Conservation (phyloP, 768 basidiomycete genomes). For the Leccinum subgranulosum region DNA sequence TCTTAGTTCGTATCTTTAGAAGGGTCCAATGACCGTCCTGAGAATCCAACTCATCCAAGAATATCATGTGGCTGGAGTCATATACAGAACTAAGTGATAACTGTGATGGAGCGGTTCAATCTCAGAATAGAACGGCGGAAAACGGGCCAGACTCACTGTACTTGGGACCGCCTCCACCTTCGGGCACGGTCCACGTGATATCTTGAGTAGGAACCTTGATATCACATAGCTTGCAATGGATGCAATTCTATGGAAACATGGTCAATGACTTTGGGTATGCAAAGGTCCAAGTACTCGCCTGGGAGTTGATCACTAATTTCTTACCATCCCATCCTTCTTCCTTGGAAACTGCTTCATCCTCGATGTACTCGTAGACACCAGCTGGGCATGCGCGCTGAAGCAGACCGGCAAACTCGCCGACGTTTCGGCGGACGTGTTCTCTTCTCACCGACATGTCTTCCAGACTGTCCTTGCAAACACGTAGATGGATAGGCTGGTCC, state of each 20-base stretch:
- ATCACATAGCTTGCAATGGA: constrained; percentile 94
- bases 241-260: constrained; percentile 61
- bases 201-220: constrained; percentile 97
- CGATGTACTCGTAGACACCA: constrained; percentile 94
- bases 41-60: background rate
- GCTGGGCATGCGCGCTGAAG: constrained; percentile 92
- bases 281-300: constrained; percentile 46
- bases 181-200: constrained; percentile 95
- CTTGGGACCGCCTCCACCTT: constrained; percentile 95
- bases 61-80: background rate
- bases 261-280: background rate
- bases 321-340: constrained; percentile 72
- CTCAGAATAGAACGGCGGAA: background rate
- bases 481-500: constrained; percentile 88
- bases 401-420: constrained; percentile 78
- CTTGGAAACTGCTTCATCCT: constrained; percentile 51
- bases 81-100: constrained; percentile 16
- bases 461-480: constrained; percentile 45
- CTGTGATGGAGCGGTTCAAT: background rate
- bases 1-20: background rate
- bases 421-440: constrained; percentile 74
- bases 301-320: constrained; percentile 94
- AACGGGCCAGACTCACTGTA: constrained; percentile 57
- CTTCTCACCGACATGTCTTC: constrained; percentile 46
- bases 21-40: background rate